Evolutionary conservation across 202 grass and related monocot genomes (phyloP).

Genomic region (Schoenoplectus tabernaemontani): DNA sequence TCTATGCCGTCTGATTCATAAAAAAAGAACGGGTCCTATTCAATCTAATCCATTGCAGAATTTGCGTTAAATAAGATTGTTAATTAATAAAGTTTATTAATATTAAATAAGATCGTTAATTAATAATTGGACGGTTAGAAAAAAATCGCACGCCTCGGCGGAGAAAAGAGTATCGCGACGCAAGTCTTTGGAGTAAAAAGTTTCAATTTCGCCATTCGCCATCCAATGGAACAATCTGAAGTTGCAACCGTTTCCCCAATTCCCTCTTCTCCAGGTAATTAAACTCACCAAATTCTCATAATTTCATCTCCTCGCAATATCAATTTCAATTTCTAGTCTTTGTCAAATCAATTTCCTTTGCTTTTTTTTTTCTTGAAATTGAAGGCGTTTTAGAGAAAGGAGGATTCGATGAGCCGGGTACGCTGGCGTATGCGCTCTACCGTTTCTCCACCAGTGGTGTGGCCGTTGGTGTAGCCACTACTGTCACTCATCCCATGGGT

Average conservation of each 20-base stretch:
- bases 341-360: background rate
- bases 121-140: too few species aligned
- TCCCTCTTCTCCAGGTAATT: conserved; percentile 6
- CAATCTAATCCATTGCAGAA: too few species aligned
- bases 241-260: background rate
- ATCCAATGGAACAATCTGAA: conserved; percentile 1
- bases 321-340: background rate
- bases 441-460: conserved; percentile 70
- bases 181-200: too few species aligned
- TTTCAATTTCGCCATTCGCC: background rate
- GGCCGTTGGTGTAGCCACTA: conserved; percentile 60
- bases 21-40: too few species aligned
- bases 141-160: too few species aligned
- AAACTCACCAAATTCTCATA: background rate
- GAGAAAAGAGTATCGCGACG: too few species aligned
- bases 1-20: too few species aligned
- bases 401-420: conserved; percentile 2
- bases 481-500: conserved; percentile 75
- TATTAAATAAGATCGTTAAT: too few species aligned
- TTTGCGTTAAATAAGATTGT: too few species aligned
- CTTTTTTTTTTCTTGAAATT: background rate
- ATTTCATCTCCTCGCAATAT: background rate
- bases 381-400: background rate
- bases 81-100: too few species aligned
- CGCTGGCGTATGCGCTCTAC: conserved; percentile 38